Evolutionary conservation across 1,139 yeast species (phyloP).

Genomic region (Debaryomyces coudertii): DNA sequence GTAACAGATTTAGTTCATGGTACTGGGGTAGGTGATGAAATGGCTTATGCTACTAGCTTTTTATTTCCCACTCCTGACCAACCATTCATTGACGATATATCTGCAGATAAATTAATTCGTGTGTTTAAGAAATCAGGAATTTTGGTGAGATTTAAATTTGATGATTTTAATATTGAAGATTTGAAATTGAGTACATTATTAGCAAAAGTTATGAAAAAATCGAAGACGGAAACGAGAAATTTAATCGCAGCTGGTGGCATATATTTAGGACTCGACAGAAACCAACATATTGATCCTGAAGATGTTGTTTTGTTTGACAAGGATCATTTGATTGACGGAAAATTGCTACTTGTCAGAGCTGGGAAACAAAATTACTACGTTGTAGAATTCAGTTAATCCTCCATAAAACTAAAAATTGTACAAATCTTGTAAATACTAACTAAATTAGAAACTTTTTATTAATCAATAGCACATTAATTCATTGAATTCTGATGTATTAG

Average conservation of each 20-base stretch:
- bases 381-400: constrained; percentile 39
- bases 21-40: constrained; percentile 67
- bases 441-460: neutral
- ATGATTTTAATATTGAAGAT: constrained; percentile 40
- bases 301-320: constrained; percentile 51
- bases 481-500: constrained; percentile 14
- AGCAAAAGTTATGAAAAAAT: constrained; percentile 41
- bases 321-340: constrained; percentile 58
- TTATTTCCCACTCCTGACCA: constrained; percentile 64
- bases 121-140: constrained; percentile 69
- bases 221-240: constrained; percentile 59
- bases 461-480: constrained; percentile 16
- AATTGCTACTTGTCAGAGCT: constrained; percentile 64
- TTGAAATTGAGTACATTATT: constrained; percentile 45
- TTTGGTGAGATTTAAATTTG: constrained; percentile 41
- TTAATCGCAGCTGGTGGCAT: constrained; percentile 74
- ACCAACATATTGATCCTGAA: constrained; percentile 55
- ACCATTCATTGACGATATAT: constrained; percentile 47
- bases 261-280: constrained; percentile 63
- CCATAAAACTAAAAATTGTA: neutral
- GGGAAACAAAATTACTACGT: constrained; percentile 75
- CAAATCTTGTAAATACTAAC: constrained; percentile 11
- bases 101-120: constrained; percentile 56
- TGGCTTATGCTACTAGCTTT: constrained; percentile 64
- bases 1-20: constrained; percentile 90